Evolutionary conservation across 441 rosid species (phyloP).

Genomic region (Dalechampia spathulata): DNA sequence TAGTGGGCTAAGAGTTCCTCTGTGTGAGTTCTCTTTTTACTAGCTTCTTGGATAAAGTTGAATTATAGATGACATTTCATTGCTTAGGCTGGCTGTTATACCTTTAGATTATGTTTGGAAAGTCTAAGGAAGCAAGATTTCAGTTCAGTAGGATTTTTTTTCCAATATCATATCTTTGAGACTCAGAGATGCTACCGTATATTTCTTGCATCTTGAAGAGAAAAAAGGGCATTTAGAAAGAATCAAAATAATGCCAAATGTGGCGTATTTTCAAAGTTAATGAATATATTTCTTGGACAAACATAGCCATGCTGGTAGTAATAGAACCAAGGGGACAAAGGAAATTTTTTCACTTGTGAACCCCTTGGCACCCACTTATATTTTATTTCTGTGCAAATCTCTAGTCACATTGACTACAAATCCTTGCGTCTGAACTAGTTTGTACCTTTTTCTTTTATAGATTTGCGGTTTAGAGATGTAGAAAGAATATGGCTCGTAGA

Average conservation of each 20-base stretch:
- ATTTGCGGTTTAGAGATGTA: neutral
- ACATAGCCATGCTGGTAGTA: neutral
- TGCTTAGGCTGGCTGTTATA: neutral
- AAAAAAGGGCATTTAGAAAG: neutral
- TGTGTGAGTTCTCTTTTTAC: conserved; percentile 40
- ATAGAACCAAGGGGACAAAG: neutral
- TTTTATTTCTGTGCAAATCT: neutral
- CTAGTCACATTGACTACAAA: neutral
- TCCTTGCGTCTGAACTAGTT: neutral
- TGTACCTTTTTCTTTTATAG: neutral
- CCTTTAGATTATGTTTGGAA: neutral
- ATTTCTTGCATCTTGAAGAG: too few relatives aligned
- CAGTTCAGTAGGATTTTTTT: neutral
- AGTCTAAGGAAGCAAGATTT: neutral
- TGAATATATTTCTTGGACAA: neutral
- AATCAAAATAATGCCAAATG: neutral
- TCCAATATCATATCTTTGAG: too few relatives aligned
- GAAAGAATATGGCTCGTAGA: neutral
- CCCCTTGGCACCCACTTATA: neutral
- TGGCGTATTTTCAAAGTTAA: neutral
- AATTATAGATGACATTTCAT: neutral
- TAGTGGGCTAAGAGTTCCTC: conserved; percentile 64
- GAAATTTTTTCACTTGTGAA: neutral
- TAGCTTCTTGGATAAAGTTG: neutral
- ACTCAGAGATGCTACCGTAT: too few relatives aligned